Conservation (phyloP, 2,329 filamentous ascomycete genomes). For the Emmonsia crescens region DNA sequence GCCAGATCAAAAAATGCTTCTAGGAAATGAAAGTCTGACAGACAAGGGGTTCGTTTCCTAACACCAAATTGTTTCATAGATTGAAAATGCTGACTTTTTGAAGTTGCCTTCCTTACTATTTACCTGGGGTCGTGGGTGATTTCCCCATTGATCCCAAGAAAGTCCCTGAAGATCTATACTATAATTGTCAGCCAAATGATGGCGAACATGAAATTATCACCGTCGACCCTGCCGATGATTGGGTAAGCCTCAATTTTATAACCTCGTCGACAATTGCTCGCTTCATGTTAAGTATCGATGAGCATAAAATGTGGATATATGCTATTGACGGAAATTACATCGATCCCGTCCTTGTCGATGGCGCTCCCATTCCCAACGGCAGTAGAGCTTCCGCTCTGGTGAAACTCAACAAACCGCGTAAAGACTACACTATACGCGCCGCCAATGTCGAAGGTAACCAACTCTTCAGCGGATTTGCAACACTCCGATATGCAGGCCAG, state of each 20-base stretch:
- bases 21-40: slow-evolving; percentile 17
- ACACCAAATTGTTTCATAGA: background rate
- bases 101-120: slow-evolving; percentile 5
- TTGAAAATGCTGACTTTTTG: background rate
- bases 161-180: slow-evolving; percentile 17
- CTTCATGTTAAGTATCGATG: slow-evolving; percentile 33
- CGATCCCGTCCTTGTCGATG: slow-evolving; percentile 28
- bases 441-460: slow-evolving; percentile 41
- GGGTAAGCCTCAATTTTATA: slow-evolving; percentile 31
- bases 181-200: slow-evolving; percentile 17
- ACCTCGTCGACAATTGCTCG: slow-evolving; percentile 23
- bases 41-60: slow-evolving; percentile 22
- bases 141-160: slow-evolving; percentile 16
- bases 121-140: slow-evolving; percentile 7
- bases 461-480: slow-evolving; percentile 41
- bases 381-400: slow-evolving; percentile 33
- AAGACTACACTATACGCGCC: slow-evolving; percentile 38
- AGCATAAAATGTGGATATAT: slow-evolving; percentile 36
- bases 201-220: slow-evolving; percentile 20
- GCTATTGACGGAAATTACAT: slow-evolving; percentile 36
- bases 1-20: slow-evolving; percentile 14
- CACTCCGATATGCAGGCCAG: slow-evolving; percentile 33
- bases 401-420: slow-evolving; percentile 29
- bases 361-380: slow-evolving; percentile 25
- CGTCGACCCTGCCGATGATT: slow-evolving; percentile 25